Percentiles rank a stretch among this genome's conserved stretches.
Conservation (phyloP, 768 basidiomycete genomes). For the Boletus subcaerulescens region DNA sequence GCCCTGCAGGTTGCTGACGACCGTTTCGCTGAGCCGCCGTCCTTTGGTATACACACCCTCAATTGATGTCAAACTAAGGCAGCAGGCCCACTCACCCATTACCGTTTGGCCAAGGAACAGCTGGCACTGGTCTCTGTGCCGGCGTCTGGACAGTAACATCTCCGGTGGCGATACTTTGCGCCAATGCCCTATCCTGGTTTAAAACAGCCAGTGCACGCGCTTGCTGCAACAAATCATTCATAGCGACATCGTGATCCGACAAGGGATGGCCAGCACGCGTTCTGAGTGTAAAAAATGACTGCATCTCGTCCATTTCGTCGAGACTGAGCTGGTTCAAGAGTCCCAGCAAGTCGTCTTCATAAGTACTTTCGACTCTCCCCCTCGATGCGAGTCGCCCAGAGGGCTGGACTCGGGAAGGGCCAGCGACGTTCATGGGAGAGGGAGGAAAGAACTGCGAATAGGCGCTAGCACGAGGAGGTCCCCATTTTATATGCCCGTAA, state of each 20-base stretch:
- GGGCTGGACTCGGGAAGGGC: slow-evolving; percentile 21
- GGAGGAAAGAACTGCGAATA: slow-evolving; percentile 9
- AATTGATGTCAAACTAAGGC: background rate
- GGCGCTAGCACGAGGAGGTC: background rate
- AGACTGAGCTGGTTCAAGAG: slow-evolving; percentile 20
- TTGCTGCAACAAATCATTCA: slow-evolving; percentile 26
- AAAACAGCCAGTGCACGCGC: slow-evolving; percentile 13
- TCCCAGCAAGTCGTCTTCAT: slow-evolving; percentile 24
- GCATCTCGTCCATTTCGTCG: slow-evolving; percentile 19
- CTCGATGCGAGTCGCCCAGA: background rate
- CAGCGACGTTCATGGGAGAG: slow-evolving; percentile 25
- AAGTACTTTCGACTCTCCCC: slow-evolving; percentile 19
- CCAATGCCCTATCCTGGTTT: slow-evolving; percentile 23
- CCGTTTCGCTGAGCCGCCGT: background rate
- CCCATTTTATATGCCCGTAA: slow-evolving; percentile 3
- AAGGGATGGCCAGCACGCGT: slow-evolving; percentile 4
- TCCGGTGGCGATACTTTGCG: slow-evolving; percentile 14
- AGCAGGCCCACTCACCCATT: background rate
- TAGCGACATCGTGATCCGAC: slow-evolving; percentile 25
- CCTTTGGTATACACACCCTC: slow-evolving; percentile 4
- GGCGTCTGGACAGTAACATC: background rate
- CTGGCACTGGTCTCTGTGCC: too few relatives aligned
- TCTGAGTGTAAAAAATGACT: slow-evolving; percentile 8
- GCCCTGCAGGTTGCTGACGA: background rate
- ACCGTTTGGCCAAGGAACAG: background rate